Evolutionary conservation across 2,329 filamentous ascomycete species (phyloP).

Genomic region (Pyricularia sp.): DNA sequence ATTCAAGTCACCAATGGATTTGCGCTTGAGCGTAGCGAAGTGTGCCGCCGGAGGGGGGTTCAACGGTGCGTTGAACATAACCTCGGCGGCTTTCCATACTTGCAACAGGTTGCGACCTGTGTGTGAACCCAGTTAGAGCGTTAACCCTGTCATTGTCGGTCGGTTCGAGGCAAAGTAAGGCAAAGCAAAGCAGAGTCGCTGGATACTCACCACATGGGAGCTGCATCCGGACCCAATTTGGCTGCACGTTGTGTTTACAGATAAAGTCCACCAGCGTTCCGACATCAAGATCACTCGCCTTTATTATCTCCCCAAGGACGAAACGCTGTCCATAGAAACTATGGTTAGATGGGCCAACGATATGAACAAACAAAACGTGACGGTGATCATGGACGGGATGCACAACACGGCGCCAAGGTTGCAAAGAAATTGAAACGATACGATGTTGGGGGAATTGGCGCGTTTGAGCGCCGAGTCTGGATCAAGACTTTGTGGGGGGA

Average conservation of each 20-base stretch:
- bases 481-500: constrained; percentile 7
- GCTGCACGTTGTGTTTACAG: constrained; percentile 16
- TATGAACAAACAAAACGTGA: background rate
- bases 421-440: background rate
- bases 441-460: background rate
- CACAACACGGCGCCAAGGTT: background rate
- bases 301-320: constrained; percentile 44
- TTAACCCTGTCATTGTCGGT: background rate
- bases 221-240: constrained; percentile 22
- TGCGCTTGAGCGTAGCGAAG: constrained; percentile 18
- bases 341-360: background rate
- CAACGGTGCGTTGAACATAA: constrained; percentile 16
- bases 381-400: background rate
- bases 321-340: constrained; percentile 28
- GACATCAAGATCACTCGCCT: constrained; percentile 37
- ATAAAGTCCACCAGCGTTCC: constrained; percentile 33
- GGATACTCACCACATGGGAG: constrained; percentile 19
- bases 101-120: constrained; percentile 22
- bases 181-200: background rate
- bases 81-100: constrained; percentile 17
- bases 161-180: background rate
- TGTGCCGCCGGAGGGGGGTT: constrained; percentile 10
- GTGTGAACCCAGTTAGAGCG: constrained; percentile 2
- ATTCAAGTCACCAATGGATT: constrained; percentile 15
- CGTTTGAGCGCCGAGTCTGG: background rate